Conservation (phyloP, 305 asterid species). For the Fraxinus velutina region DNA sequence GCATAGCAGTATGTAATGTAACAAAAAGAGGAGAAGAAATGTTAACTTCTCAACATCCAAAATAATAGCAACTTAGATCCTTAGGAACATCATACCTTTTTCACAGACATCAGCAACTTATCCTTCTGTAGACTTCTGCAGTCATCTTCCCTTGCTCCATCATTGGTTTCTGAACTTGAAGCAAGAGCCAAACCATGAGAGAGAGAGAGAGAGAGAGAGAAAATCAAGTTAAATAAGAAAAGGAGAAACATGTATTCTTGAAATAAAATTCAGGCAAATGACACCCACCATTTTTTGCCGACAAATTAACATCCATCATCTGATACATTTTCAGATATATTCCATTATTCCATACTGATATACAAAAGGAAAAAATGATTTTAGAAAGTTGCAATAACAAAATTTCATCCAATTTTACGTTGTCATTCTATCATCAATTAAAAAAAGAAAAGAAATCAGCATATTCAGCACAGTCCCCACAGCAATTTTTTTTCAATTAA, state of each 20-base stretch:
- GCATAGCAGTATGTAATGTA: neutral
- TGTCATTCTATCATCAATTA: neutral
- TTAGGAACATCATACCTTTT: conserved; percentile 34
- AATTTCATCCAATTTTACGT: neutral
- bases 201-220: too few relatives aligned
- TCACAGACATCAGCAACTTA: conserved; percentile 23
- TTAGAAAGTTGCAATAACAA: neutral
- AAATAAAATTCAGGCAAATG: neutral
- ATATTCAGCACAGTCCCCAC: neutral
- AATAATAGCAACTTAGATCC: neutral
- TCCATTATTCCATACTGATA: too few relatives aligned
- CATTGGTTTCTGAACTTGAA: conserved; percentile 37
- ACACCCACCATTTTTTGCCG: conserved; percentile 39
- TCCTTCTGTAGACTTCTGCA: conserved; percentile 28
- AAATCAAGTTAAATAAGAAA: neutral
- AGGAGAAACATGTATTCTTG: neutral
- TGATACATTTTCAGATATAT: conserved; percentile 26
- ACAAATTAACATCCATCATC: conserved; percentile 14
- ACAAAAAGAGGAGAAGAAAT: neutral
- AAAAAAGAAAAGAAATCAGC: neutral
- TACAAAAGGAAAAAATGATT: too few relatives aligned
- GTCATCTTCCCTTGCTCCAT: conserved; percentile 24
- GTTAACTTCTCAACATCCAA: neutral
- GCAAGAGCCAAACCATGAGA: conserved; percentile 5
- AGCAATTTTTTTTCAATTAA: neutral